These are phyloP conservation scores for Colletotrichum coccodes DNA, from an alignment of 2,329 filamentous ascomycete genomes.

Conservation along the genomic window DNA sequence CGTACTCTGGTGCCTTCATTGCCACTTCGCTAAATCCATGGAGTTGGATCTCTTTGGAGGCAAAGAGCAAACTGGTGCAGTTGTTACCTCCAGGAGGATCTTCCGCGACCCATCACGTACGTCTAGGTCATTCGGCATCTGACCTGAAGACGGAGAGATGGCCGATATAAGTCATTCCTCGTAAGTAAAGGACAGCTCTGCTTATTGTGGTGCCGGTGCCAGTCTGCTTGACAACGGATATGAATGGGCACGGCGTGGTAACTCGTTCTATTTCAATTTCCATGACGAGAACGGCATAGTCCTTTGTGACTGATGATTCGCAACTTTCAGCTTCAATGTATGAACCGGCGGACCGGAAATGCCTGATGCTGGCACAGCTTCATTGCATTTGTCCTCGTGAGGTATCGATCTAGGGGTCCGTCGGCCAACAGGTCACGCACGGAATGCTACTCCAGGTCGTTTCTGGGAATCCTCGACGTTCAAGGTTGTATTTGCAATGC, in stretches of 20 bases:
- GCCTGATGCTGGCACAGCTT: not conserved
- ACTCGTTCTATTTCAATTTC: not conserved
- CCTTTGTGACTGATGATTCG: too few species aligned
- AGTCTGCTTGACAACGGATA: not conserved
- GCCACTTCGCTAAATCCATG: not conserved
- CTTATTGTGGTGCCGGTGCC: not conserved
- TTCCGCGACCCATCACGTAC: not conserved
- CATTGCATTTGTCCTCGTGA: not conserved
- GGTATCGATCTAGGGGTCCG: not conserved
- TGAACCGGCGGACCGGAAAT: slow-evolving; percentile 27
- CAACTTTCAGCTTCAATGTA: not conserved
- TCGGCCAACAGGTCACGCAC: too few species aligned
- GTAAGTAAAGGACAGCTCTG: not conserved
- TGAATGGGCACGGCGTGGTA: not conserved
- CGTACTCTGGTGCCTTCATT: not conserved
- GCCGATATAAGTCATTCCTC: not conserved
- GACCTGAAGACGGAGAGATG: not conserved
- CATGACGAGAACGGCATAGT: not conserved
- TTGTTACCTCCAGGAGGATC: not conserved
- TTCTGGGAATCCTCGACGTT: not conserved
- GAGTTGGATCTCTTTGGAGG: not conserved
- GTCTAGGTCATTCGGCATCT: not conserved
- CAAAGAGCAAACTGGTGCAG: not conserved
- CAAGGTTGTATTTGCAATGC: not conserved
- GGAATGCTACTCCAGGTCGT: not conserved